Evolutionary conservation across 495 filamentous ascomycete genomes (phyloP), one percentile per base, ranked within the genome.

Genomic region (Xylaria grammica): DNA sequence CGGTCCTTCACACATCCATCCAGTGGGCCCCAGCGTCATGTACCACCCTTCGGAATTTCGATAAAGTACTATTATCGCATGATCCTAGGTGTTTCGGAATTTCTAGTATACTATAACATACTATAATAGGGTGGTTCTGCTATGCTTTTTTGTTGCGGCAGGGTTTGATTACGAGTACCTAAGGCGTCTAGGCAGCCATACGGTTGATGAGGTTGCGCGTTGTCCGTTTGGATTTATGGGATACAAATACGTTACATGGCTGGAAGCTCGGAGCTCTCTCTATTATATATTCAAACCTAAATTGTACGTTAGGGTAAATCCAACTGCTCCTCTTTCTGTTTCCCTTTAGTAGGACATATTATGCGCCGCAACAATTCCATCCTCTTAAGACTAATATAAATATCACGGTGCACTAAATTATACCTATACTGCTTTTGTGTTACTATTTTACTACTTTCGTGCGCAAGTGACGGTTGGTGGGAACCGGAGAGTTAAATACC

Each of bases 31-130:
- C 4, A 64, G 20, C 30, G 62, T 64, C 45, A 59, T 64, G 62
- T 64, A 50, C n/a, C 62, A 64, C 45, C 62, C 52, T 15, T 63
- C 61, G 20, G 40, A 64, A 22, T 64, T 48, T 4, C 32, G 42
- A 49, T 60, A 27, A 60, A 13, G 17, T 4, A 20, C 13, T 1
- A 15, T 26, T 4, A 20, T 26, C 20, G 17, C 32, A 9, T 22
- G 3, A 24, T 24, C 24, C 46, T n/a, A 34, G 22, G 20, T 13
- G 15, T 44, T 45, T 11, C 20, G 10, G 20, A 48, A 20, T 34
- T 38, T 34, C 42, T 26, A 10, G 24, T 40, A 56, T 56, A 56
- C 36, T 19, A 40, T 40, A 24, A 4, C 24, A 19, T 34, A 24
- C 53, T 19, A 56, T 40, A 24, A 6, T 22, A 9, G 29, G 8